Conservation (phyloP, 2,329 filamentous ascomycete species). For the Cladosporium sp. region DNA sequence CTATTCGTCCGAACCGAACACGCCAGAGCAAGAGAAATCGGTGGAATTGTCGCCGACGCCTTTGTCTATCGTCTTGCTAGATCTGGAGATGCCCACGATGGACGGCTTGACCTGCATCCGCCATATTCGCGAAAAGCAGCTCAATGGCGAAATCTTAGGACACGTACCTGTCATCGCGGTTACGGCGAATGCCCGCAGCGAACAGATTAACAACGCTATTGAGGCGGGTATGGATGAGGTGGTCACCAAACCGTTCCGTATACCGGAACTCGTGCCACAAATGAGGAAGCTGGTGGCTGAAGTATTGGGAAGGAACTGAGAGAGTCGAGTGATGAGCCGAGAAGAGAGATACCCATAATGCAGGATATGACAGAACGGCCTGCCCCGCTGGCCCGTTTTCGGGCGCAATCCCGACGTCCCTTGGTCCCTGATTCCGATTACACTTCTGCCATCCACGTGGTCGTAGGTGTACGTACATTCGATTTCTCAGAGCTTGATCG, state of each 20-base stretch:
- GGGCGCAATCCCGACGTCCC: no score
- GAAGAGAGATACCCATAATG: no score
- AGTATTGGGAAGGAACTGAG: slow-evolving; percentile 9
- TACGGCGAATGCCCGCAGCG: slow-evolving; percentile 69
- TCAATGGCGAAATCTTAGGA: slow-evolving; percentile 49
- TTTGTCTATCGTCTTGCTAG: slow-evolving; percentile 59
- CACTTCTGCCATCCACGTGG: no score
- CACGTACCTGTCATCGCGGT: slow-evolving; percentile 69
- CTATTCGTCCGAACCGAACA: slow-evolving; percentile 12
- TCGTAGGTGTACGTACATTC: no score
- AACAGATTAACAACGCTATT: slow-evolving; percentile 64
- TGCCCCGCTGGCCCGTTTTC: no score
- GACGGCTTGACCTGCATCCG: slow-evolving; percentile 66
- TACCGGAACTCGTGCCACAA: slow-evolving; percentile 30
- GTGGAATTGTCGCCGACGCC: not conserved
- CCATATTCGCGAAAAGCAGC: slow-evolving; percentile 60
- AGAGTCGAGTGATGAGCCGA: no score
- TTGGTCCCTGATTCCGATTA: no score
- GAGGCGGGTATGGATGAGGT: slow-evolving; percentile 69
- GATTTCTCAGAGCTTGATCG: no score
- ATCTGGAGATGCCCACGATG: slow-evolving; percentile 78
- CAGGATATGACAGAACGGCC: no score
- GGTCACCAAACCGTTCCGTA: slow-evolving; percentile 67
- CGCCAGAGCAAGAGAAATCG: slow-evolving; percentile 1
- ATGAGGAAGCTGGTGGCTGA: slow-evolving; percentile 26